phyloP scores from a whole-genome alignment of 2,329 filamentous ascomycete species.

The Pseudogymnoascus sp. region DNA sequence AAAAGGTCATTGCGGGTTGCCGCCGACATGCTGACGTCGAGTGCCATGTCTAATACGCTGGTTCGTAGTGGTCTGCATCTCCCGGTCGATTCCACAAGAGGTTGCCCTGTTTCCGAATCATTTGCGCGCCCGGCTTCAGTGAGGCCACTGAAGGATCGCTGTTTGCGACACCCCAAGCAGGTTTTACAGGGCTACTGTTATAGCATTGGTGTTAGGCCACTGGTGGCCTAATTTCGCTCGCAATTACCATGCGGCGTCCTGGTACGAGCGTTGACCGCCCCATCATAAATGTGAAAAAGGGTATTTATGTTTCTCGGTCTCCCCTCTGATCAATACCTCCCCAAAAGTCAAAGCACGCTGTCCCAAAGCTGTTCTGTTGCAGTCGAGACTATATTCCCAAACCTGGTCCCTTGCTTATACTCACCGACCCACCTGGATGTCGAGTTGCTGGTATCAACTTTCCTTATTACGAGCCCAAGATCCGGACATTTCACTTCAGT shows the following conservation, averaged over 20 bases:
- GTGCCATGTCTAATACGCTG: slow-evolving; percentile 4
- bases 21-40: not conserved
- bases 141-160: slow-evolving; percentile 7
- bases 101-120: not conserved
- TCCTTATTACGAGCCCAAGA: slow-evolving; percentile 8
- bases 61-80: not conserved
- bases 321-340: not conserved
- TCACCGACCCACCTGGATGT: not conserved
- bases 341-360: slow-evolving; percentile 2
- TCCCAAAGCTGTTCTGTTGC: not conserved
- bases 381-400: not conserved
- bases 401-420: not conserved
- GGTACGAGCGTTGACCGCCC: slow-evolving; percentile 7
- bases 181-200: slow-evolving; percentile 2
- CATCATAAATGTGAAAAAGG: not conserved
- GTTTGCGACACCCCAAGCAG: slow-evolving; percentile 5
- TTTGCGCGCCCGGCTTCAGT: slow-evolving; percentile 9
- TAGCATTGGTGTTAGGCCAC: not conserved
- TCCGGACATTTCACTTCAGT: slow-evolving; percentile 4
- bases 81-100: slow-evolving; percentile 2
- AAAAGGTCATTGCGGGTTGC: slow-evolving; percentile 1
- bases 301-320: slow-evolving; percentile 11
- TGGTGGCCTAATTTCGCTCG: slow-evolving; percentile 5
- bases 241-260: slow-evolving; percentile 6
- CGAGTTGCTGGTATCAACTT: slow-evolving; percentile 9